Conservation (phyloP, 805 yeast species). For the Cyberlindnera xishuangbannaensis region DNA sequence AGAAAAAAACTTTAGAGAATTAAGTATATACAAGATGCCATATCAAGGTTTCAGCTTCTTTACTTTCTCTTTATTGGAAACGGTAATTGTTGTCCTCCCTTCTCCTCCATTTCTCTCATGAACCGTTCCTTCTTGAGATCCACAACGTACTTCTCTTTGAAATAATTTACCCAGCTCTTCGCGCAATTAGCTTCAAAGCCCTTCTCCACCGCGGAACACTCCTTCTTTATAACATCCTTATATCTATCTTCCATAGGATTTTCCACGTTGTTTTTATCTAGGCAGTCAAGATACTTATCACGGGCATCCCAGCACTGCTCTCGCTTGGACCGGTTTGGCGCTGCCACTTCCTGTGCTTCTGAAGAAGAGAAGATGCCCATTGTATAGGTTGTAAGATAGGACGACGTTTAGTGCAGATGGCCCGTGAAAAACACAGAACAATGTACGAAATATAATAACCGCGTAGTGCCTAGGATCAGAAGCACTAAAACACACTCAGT, state of each 20-base stretch:
- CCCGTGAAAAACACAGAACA: no score
- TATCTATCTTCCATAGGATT: slow-evolving; percentile 60
- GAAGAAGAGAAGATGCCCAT: slow-evolving; percentile 45
- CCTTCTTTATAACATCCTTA: slow-evolving; percentile 39
- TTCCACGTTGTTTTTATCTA: slow-evolving; percentile 59
- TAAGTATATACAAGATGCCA: no score
- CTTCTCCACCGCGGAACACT: slow-evolving; percentile 53
- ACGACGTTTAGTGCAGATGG: no score
- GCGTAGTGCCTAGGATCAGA: no score
- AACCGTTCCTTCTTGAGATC: slow-evolving; percentile 67
- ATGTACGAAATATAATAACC: no score
- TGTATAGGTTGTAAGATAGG: no score
- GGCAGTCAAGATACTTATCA: slow-evolving; percentile 70
- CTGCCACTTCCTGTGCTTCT: slow-evolving; percentile 26
- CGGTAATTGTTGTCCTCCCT: slow-evolving; percentile 40
- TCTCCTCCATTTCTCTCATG: slow-evolving; percentile 62
- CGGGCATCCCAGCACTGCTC: slow-evolving; percentile 87
- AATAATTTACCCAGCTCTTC: slow-evolving; percentile 82
- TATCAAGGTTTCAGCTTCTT: no score
- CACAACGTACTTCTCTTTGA: slow-evolving; percentile 82
- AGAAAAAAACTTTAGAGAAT: no score
- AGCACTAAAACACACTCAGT: no score
- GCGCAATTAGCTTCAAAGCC: slow-evolving; percentile 73
- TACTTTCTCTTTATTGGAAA: slow-evolving; percentile 22
- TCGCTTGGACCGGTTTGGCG: slow-evolving; percentile 64